phyloP scores from a whole-genome alignment of 106 monocot species.

The Dendrobium chrysotoxum region DNA sequence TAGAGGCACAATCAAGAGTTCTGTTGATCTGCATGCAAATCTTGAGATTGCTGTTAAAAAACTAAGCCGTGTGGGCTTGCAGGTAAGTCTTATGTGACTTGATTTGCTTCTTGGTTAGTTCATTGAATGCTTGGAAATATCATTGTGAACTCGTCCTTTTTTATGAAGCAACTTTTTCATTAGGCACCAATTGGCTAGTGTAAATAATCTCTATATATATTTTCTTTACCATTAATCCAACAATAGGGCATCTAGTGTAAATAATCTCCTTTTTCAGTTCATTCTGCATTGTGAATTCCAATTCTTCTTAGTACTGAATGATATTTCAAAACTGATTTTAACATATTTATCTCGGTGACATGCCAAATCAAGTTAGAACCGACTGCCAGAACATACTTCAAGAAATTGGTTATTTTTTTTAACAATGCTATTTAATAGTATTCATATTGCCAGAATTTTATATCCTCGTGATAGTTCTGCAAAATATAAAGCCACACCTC shows the following conservation, averaged over 20 bases:
- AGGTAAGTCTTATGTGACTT: constrained; percentile 23
- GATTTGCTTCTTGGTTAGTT: neutral
- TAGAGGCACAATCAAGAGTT: constrained; percentile 33
- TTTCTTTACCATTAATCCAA: neutral
- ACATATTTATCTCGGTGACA: too few relatives aligned
- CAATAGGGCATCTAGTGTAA: neutral
- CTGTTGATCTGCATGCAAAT: constrained; percentile 25
- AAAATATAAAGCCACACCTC: too few relatives aligned
- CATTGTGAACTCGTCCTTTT: neutral
- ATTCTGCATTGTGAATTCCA: too few relatives aligned
- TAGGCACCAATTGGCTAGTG: too few relatives aligned
- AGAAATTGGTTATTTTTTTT: too few relatives aligned
- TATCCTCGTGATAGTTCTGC: too few relatives aligned
- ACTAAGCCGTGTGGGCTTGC: constrained; percentile 39
- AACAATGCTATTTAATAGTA: too few relatives aligned
- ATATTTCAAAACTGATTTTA: neutral
- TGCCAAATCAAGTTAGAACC: too few relatives aligned
- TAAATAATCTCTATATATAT: neutral
- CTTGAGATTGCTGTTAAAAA: constrained; percentile 55
- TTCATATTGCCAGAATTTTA: too few relatives aligned
- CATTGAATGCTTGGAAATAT: neutral
- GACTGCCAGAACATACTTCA: too few relatives aligned
- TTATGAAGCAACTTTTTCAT: neutral
- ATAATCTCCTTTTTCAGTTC: neutral
- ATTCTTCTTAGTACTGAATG: neutral